Base-by-base conservation (phyloP, 768 basidiomycete genomes). In the Baorangia bicolor region DNA sequence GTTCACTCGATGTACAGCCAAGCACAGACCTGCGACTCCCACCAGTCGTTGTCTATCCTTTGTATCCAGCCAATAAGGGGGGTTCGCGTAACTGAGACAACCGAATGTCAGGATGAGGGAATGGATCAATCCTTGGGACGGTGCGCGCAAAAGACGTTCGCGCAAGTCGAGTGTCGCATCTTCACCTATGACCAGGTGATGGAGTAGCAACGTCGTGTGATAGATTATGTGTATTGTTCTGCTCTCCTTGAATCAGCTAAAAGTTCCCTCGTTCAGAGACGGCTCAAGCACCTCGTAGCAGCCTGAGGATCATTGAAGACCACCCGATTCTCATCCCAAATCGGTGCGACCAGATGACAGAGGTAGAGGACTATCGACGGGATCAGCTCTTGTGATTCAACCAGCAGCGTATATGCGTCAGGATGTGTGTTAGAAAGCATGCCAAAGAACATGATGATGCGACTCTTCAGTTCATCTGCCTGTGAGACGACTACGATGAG, bases 71-170 rank as follows among this genome's bases (percentile, higher is more conserved):
- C 86, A 88, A 41, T 81, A 77, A 16, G 87, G 86, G 12, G 81
- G 74, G 43, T 84, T 85, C 7, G 86, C 84, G 56, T 83, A 92
- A 53, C 86, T 84, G 44, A 94, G 72, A 57, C 90, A 79, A 37
- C 91, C 88, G 51, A 94, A 81, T 1, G 85, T 82, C n/a, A 91
- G 84, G 28, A 85, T 81, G 64, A 91, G 92, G 66, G 85, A 78
- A 60, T 93, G 85, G 13, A 76, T 76, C 27, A 89, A 70, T 31
- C 84, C 85, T 60, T 81, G 84, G 65, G 87, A 86, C 13, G 80
- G 74, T 16, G 84, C 81, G 39, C 77, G 74, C 53, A 81, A 80
- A 30, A 92, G 77, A 65, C 82, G 83, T 35, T 78, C 75, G 38
- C 82, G 80, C 49, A 92, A 71, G 65, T 83, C 79, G 44, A 82